phyloP scores from a whole-genome alignment of 1,284 basidiomycete species.

The Leccinum griseonigrum region DNA sequence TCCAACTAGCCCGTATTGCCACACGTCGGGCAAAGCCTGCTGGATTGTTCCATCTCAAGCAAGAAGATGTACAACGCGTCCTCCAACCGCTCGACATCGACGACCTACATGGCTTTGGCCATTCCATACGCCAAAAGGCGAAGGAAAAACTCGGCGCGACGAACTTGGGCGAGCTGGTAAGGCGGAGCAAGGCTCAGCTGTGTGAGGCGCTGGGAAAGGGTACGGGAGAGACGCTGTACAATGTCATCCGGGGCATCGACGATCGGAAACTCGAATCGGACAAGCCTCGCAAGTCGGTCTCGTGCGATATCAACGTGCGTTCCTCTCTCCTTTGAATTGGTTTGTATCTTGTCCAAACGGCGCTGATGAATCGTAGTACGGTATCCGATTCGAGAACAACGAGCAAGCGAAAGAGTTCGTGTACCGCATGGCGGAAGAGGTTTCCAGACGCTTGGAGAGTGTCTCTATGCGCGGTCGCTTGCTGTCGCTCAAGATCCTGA shows the following conservation, averaged over 20 bases:
- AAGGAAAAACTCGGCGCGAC: conserved; percentile 74
- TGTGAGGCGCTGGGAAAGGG: conserved; percentile 78
- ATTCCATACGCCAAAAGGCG: conserved; percentile 69
- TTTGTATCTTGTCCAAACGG: not conserved
- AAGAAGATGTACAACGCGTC: conserved; percentile 52
- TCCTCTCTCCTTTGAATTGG: not conserved
- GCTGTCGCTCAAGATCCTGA: conserved; percentile 87
- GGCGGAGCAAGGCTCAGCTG: conserved; percentile 60
- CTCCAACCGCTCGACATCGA: conserved; percentile 80
- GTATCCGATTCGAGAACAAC: conserved; percentile 86
- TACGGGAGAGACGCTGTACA: conserved; percentile 82
- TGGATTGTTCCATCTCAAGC: conserved; percentile 72
- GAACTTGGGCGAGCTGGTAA: conserved; percentile 65
- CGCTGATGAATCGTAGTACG: conserved; percentile 60
- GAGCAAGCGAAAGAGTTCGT: conserved; percentile 82
- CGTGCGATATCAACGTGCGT: conserved; percentile 88
- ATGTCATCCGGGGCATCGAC: conserved; percentile 83
- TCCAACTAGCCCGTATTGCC: conserved; percentile 89
- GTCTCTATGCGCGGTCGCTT: conserved; percentile 69
- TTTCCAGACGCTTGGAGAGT: conserved; percentile 66
- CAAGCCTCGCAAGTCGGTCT: conserved; percentile 84
- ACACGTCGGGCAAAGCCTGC: conserved; percentile 91
- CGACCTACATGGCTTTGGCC: conserved; percentile 88
- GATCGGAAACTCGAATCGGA: conserved; percentile 77
- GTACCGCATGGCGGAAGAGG: conserved; percentile 71